A percentile compares a stretch with the other conserved stretches of the same genome.
These are phyloP conservation scores for Euphrasia arctica DNA, from an alignment of 305 asterid genomes.

Conservation along the genomic window DNA sequence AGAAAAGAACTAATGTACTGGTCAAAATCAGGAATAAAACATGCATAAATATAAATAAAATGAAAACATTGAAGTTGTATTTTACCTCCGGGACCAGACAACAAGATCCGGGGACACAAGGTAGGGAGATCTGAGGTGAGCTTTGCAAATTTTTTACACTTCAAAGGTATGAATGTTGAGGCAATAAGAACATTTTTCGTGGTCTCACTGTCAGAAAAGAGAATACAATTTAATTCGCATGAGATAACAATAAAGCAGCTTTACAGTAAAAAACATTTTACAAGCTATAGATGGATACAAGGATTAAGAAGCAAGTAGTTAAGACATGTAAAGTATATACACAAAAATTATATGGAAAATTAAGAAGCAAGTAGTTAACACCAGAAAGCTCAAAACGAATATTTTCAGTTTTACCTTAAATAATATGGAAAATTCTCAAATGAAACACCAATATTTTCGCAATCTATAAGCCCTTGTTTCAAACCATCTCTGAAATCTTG, in stretches of 20 bases:
- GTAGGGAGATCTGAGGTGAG: slow-evolving; percentile 67
- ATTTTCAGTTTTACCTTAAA: slow-evolving; percentile 69
- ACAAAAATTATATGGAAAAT: not conserved
- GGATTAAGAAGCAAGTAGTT: slow-evolving; percentile 1
- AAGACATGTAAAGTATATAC: not conserved
- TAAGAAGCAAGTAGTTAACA: not conserved
- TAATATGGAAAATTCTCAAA: slow-evolving; percentile 83
- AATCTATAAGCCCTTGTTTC: slow-evolving; percentile 53
- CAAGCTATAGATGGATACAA: slow-evolving; percentile 3
- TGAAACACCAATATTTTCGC: slow-evolving; percentile 53
- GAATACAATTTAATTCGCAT: not conserved
- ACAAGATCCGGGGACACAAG: slow-evolving; percentile 69
- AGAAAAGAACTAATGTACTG: slow-evolving; percentile 22
- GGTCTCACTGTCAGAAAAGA: slow-evolving; percentile 57
- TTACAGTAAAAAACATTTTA: slow-evolving; percentile 5
- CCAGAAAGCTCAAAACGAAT: slow-evolving; percentile 6
- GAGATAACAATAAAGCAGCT: slow-evolving; percentile 14
- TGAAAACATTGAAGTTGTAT: slow-evolving; percentile 13
- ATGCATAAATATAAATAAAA: slow-evolving; percentile 7
- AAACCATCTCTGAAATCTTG: slow-evolving; percentile 62
- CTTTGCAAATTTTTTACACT: slow-evolving; percentile 53
- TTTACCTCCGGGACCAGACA: slow-evolving; percentile 88
- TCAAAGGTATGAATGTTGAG: slow-evolving; percentile 71
- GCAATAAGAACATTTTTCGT: slow-evolving; percentile 78
- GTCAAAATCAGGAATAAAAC: slow-evolving; percentile 20